Percentiles rank a stretch among this genome's conserved stretches.
These are phyloP conservation scores for Talaromyces sp. DNA, from an alignment of 2,329 filamentous ascomycete species.

Conservation along the genomic window DNA sequence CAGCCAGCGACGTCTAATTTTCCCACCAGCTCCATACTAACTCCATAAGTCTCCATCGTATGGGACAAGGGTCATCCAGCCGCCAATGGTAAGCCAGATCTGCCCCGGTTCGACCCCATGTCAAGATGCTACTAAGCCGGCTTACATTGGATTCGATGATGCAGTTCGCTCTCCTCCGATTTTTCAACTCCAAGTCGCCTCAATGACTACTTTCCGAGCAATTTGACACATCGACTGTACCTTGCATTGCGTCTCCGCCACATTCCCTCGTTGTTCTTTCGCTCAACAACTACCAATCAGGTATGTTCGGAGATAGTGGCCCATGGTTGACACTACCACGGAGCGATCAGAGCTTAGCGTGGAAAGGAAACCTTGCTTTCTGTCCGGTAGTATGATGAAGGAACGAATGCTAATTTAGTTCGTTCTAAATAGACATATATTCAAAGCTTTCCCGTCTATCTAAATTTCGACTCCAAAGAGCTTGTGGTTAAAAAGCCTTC, in stretches of 20 bases:
- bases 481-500: neutral
- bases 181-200: neutral
- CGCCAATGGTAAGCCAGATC: neutral
- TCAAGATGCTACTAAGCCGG: neutral
- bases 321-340: conserved; percentile 10
- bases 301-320: neutral
- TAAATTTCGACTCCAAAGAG: neutral
- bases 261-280: neutral
- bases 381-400: neutral
- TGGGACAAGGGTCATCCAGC: neutral
- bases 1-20: neutral
- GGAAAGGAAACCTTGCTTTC: conserved; percentile 4
- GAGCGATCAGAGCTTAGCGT: conserved; percentile 11
- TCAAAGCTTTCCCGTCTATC: neutral
- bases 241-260: neutral
- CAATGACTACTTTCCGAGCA: neutral
- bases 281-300: neutral
- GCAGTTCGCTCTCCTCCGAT: neutral
- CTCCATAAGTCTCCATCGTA: neutral
- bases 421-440: neutral
- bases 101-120: neutral
- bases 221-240: neutral
- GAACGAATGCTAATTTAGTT: conserved; percentile 1
- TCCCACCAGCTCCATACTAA: neutral
- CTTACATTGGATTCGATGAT: neutral